phyloP scores from a whole-genome alignment of 2,329 filamentous ascomycete genomes.

The Alternaria hordeiaustralica region DNA sequence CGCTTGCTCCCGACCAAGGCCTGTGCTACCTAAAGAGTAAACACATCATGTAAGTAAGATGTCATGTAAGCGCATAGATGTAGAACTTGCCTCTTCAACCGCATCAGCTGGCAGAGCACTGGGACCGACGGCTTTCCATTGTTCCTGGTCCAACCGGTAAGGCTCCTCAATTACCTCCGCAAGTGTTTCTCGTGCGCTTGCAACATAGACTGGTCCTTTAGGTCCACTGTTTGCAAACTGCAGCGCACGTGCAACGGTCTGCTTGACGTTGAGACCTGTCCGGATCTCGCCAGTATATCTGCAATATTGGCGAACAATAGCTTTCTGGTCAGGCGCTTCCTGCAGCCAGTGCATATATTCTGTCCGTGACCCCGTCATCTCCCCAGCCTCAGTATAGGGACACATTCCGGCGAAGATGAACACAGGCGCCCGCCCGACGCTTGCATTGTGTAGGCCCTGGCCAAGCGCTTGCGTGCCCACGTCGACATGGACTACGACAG shows the following conservation, averaged over 20 bases:
- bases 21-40: not conserved
- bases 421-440: conserved; percentile 28
- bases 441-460: not conserved
- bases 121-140: not conserved
- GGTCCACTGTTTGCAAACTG: conserved; percentile 34
- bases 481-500: not conserved
- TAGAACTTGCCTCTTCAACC: not conserved
- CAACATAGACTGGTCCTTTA: conserved; percentile 31
- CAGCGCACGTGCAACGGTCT: conserved; percentile 33
- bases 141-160: not conserved
- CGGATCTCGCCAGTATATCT: conserved; percentile 38
- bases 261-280: conserved; percentile 35
- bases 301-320: conserved; percentile 38
- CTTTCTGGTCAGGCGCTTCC: conserved; percentile 44
- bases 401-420: conserved; percentile 55
- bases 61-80: not conserved
- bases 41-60: not conserved
- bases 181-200: not conserved
- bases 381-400: conserved; percentile 54
- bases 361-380: conserved; percentile 46
- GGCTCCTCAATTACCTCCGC: not conserved
- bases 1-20: not conserved
- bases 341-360: not conserved
- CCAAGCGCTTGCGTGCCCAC: not conserved
- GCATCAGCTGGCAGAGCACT: not conserved